Percentiles rank a stretch among this genome's conserved stretches.
phyloP scores from a whole-genome alignment of 202 grass and related monocot genomes.

The Bolboschoenoplectus hybrid region DNA sequence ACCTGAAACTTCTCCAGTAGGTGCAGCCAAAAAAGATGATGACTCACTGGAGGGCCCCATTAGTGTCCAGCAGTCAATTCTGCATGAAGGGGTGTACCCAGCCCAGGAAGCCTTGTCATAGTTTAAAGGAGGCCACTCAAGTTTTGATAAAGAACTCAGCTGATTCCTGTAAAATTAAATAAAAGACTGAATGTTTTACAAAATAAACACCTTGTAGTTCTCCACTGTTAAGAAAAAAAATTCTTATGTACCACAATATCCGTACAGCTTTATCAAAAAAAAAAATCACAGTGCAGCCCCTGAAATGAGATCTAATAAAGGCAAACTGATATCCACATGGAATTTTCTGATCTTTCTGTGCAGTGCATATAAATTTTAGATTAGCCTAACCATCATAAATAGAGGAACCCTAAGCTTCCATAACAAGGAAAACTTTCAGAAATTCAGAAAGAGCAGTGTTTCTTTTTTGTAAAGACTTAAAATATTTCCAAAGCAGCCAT shows the following conservation, averaged over 20 bases:
- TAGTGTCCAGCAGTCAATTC: slow-evolving; percentile 70
- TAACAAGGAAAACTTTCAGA: slow-evolving; percentile 37
- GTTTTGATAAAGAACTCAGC: slow-evolving; percentile 84
- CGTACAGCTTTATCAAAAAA: background rate
- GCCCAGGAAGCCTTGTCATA: slow-evolving; percentile 84
- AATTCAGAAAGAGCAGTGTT: slow-evolving; percentile 33
- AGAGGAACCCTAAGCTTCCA: slow-evolving; percentile 29
- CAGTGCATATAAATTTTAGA: background rate
- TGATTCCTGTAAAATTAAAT: slow-evolving; percentile 79
- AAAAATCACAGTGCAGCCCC: background rate
- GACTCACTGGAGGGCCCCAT: slow-evolving; percentile 52
- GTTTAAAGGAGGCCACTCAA: slow-evolving; percentile 81
- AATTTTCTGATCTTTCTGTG: background rate
- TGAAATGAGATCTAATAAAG: slow-evolving; percentile 15
- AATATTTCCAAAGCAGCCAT: slow-evolving; percentile 32
- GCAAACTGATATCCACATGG: background rate
- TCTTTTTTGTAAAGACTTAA: slow-evolving; percentile 18
- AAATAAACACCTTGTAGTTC: slow-evolving; percentile 17
- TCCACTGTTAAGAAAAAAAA: background rate
- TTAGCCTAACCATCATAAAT: background rate
- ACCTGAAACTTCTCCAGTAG: slow-evolving; percentile 52
- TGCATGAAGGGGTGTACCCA: slow-evolving; percentile 61
- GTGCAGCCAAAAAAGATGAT: slow-evolving; percentile 45
- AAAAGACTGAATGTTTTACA: slow-evolving; percentile 53
- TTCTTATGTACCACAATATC: background rate